Conservation (phyloP, 495 filamentous ascomycete species). For the Haplographium delicatum region DNA sequence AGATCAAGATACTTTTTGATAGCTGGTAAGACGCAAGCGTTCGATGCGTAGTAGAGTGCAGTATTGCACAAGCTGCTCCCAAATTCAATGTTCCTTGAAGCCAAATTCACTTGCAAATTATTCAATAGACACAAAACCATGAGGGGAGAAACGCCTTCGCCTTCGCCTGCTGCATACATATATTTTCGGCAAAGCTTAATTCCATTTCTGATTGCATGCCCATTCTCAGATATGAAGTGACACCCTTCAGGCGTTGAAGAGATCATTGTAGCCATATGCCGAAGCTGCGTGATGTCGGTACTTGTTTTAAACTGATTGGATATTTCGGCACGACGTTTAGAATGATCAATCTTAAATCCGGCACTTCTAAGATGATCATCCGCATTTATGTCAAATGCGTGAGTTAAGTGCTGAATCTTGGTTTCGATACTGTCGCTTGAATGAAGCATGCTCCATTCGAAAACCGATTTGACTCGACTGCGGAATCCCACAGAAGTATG, state of each 20-base stretch:
- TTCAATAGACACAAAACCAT: conserved; percentile 15
- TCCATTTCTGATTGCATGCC: not conserved
- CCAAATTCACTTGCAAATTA: conserved; percentile 11
- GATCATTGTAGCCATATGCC: no score
- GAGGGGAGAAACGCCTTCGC: not conserved
- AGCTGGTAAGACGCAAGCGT: not conserved
- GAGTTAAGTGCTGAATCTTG: conserved; percentile 7
- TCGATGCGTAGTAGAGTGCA: conserved; percentile 18
- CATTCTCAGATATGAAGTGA: conserved; percentile 4
- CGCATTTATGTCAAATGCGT: conserved; percentile 1
- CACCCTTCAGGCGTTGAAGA: conserved; percentile 18
- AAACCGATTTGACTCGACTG: not conserved
- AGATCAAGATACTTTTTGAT: conserved; percentile 10
- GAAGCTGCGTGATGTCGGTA: no score
- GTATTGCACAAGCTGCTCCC: conserved; percentile 4
- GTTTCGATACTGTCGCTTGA: conserved; percentile 2
- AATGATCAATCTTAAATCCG: conserved; percentile 5
- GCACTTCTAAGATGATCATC: not conserved
- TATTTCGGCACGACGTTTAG: not conserved
- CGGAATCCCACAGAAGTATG: not conserved
- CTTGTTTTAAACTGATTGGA: no score
- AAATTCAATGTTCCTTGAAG: conserved; percentile 11
- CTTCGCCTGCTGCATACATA: not conserved
- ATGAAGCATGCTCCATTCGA: conserved; percentile 2
- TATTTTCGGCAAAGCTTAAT: conserved; percentile 3